These are phyloP conservation scores for Rickenella mellea DNA, from an alignment of 768 basidiomycete species.

Conservation along the genomic window DNA sequence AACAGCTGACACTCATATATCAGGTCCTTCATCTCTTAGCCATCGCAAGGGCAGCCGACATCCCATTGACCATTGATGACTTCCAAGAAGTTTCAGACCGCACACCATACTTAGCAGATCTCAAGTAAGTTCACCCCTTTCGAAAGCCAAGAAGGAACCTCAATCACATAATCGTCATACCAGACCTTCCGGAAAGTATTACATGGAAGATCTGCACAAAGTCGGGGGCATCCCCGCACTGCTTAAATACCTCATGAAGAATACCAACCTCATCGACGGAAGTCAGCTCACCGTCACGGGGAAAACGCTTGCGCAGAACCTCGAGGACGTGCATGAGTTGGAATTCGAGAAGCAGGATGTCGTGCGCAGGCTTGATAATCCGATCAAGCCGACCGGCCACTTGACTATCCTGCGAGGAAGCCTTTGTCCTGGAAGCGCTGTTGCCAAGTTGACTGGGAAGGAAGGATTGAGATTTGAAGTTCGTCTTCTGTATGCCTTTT, in stretches of 20 bases:
- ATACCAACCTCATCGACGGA: constrained; percentile 74
- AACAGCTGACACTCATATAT: background rate
- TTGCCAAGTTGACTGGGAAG: constrained; percentile 91
- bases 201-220: constrained; percentile 85
- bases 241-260: constrained; percentile 72
- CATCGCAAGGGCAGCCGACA: constrained; percentile 74
- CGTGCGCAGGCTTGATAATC: constrained; percentile 58
- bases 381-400: constrained; percentile 84
- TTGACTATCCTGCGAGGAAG: constrained; percentile 84
- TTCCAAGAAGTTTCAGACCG: constrained; percentile 74
- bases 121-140: constrained; percentile 40
- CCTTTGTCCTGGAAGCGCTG: constrained; percentile 76
- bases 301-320: constrained; percentile 81
- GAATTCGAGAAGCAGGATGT: constrained; percentile 72
- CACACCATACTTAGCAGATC: constrained; percentile 79
- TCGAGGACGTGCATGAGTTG: constrained; percentile 65
- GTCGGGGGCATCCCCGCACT: constrained; percentile 81
- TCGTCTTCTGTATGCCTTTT: constrained; percentile 7
- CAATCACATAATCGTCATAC: background rate
- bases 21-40: constrained; percentile 79
- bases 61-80: constrained; percentile 72
- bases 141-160: background rate
- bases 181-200: constrained; percentile 78
- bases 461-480: constrained; percentile 82
- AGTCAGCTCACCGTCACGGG: constrained; percentile 85